phyloP scores from a whole-genome alignment of 78 protist species.

The Emiliania huxleyi region DNA sequence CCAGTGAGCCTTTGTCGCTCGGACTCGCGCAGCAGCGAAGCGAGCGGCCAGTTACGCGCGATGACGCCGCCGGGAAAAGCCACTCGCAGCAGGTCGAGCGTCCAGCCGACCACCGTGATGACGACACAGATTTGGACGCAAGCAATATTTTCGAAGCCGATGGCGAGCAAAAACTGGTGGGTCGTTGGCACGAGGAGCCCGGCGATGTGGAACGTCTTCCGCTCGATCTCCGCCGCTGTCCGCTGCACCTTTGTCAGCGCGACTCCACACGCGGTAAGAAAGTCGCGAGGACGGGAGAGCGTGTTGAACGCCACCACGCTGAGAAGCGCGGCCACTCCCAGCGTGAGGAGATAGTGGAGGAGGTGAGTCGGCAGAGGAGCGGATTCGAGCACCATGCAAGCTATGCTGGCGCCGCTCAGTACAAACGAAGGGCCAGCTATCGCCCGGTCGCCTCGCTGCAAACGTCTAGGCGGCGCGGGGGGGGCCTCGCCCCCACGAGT shows the following conservation, averaged over 20 bases:
- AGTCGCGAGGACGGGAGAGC: background rate
- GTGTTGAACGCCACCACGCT: background rate
- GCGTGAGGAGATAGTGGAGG: background rate
- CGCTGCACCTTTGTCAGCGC: background rate
- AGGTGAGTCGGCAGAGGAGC: too few species aligned
- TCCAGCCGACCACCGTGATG: background rate
- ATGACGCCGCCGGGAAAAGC: background rate
- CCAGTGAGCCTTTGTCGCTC: background rate
- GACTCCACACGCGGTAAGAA: background rate
- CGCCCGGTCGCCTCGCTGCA: too few species aligned
- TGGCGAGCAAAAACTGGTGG: background rate
- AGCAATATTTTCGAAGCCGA: background rate
- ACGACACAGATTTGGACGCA: background rate
- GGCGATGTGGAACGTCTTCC: constrained; percentile 14
- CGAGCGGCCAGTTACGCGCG: background rate
- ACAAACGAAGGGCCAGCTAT: too few species aligned
- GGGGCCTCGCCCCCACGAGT: too few species aligned
- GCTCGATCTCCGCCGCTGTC: constrained; percentile 13
- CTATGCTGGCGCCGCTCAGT: too few species aligned
- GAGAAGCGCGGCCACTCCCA: background rate
- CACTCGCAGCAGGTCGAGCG: background rate
- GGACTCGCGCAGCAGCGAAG: background rate
- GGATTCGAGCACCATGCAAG: too few species aligned
- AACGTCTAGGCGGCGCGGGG: too few species aligned
- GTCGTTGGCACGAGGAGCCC: constrained; percentile 34